Evolutionary conservation across 2,329 filamentous ascomycete genomes (phyloP), one percentile per base, ranked within the genome.

Genomic region (Penicillium sp.): DNA sequence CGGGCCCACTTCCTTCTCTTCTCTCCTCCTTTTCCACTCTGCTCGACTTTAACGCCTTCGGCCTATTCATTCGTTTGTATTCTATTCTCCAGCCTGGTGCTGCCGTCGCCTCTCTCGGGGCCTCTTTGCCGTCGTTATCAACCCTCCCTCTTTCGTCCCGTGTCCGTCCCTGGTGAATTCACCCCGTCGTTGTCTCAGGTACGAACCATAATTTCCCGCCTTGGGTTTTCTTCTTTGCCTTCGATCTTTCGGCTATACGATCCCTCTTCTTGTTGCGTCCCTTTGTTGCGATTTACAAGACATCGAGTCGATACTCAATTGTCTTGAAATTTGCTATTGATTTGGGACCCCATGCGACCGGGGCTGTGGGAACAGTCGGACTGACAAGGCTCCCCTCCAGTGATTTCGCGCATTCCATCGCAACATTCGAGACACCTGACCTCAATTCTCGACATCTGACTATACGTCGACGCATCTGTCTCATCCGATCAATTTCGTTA

Each of bases 21-120:
- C 38, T 53, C 44, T 56, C 53, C 53, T 57, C 51, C 41, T 44
- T 49, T 51, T 54, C 55, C 53, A 43, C 48, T 56, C 38, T 49
- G 42, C 47, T 51, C 28, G 28, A 29, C 10, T 12, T 29, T 29
- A 29, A 29, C 53, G 24, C 23, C 55, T 50, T 59, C 56, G 52
- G 59, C 59, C 58, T 61, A 62, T 51, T 41, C 49, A 49, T 49
- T 49, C 41, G 41, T 42, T 59, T 43, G 56, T 41, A 51, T 49
- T 42, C 51, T 39, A 44, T 54, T 55, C 53, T 56, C 53, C 62
- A 61, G 65, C 65, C 65, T 62, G 62, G 63, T 55, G 48, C 49
- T 62, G 60, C 54, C 60, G 59, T 65, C 62, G 51, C 43, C 41
- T 58, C 41, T 42, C 13, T 42, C 41, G 41, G 41, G 41, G 41